Evolutionary conservation across 805 yeast genomes (phyloP).

Genomic region (Barnettozyma salicaria): DNA sequence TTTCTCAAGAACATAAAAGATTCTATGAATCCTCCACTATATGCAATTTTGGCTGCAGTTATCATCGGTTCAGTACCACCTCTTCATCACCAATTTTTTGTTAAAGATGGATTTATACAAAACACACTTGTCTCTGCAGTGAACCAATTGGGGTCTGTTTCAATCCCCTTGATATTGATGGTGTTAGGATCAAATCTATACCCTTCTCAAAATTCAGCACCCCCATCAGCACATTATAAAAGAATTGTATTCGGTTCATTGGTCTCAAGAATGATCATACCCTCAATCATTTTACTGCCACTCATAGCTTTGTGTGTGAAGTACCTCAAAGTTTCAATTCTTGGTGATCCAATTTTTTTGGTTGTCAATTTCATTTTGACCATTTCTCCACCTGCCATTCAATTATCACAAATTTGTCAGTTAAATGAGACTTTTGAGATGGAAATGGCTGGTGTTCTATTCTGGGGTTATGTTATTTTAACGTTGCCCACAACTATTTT

Average conservation of each 20-base stretch:
- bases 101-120: constrained; percentile 52
- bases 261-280: constrained; percentile 71
- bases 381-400: constrained; percentile 80
- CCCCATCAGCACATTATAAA: constrained; percentile 55
- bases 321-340: constrained; percentile 55
- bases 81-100: constrained; percentile 52
- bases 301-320: constrained; percentile 59
- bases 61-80: constrained; percentile 62
- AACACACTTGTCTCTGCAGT: constrained; percentile 62
- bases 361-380: constrained; percentile 72
- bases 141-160: constrained; percentile 62
- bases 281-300: constrained; percentile 63
- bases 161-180: constrained; percentile 70
- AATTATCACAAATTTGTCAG: constrained; percentile 74
- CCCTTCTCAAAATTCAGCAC: constrained; percentile 63
- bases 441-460: constrained; percentile 77
- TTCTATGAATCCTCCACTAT: constrained; percentile 78
- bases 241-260: constrained; percentile 63
- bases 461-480: constrained; percentile 75
- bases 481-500: constrained; percentile 72
- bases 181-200: constrained; percentile 75
- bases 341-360: constrained; percentile 77
- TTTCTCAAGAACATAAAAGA: constrained; percentile 26
- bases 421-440: constrained; percentile 68
- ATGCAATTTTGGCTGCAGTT: constrained; percentile 66